phyloP scores from a whole-genome alignment of 2,329 filamentous ascomycete genomes.

The Pyrenochaeta sp. region DNA sequence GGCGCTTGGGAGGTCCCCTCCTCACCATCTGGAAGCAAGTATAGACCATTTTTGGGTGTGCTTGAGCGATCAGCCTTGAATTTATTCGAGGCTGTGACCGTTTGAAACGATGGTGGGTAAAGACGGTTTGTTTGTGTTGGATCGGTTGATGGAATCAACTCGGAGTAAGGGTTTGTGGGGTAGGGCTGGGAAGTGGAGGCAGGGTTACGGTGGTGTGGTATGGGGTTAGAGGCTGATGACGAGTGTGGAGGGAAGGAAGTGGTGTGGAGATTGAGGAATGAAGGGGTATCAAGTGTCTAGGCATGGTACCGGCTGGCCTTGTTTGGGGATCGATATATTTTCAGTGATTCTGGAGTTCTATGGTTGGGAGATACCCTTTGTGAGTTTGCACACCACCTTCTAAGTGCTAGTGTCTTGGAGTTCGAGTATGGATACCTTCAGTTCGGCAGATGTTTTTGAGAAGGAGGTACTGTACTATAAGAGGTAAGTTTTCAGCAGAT shows the following conservation, averaged over 20 bases:
- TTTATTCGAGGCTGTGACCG: conserved; percentile 1
- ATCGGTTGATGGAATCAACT: background rate
- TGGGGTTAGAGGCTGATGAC: background rate
- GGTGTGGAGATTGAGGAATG: background rate
- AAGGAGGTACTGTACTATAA: too few species aligned
- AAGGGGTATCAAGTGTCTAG: too few species aligned
- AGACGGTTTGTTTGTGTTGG: background rate
- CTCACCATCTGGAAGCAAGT: conserved; percentile 8
- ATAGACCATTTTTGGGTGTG: conserved; percentile 5
- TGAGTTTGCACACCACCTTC: too few species aligned
- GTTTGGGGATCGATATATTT: too few species aligned
- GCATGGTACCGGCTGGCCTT: too few species aligned
- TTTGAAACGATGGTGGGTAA: conserved; percentile 6
- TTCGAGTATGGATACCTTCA: too few species aligned
- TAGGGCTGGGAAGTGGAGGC: background rate
- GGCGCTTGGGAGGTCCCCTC: background rate
- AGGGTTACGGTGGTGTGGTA: background rate
- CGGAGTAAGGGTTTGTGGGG: background rate
- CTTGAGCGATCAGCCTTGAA: conserved; percentile 3
- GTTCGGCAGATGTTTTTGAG: too few species aligned
- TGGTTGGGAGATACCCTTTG: background rate
- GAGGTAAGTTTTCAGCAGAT: too few species aligned
- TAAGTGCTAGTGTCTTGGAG: too few species aligned
- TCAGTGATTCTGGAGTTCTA: background rate
- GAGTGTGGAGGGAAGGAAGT: background rate